Evolutionary conservation across 139 green algal species (phyloP), one percentile per base, ranked within the genome.

Genomic region (Auxenochlorella pyrenoidosa): DNA sequence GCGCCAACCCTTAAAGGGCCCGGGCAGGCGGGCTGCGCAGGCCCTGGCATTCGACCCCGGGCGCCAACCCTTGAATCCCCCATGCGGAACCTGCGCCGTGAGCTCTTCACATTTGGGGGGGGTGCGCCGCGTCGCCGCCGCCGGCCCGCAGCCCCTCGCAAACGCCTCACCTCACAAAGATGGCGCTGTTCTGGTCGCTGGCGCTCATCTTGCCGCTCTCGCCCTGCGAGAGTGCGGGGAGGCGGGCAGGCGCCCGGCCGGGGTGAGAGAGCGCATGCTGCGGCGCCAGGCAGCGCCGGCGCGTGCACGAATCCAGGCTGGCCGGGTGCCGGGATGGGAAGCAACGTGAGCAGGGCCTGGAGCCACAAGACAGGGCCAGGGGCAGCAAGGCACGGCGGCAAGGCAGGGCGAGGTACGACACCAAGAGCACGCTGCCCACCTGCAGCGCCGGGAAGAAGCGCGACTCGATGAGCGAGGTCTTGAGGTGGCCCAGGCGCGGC

Each of bases 191-290:
- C 43, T 92, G 85, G 87, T 99, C 96, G 71, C 88, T 96, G 15
- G 98, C 97, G 72, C 90, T 96, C 98, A 99, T 99, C 92, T 99
- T 99, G 75, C 97, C 97, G 85, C 85, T 97, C 88, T 98, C 97
- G n/a, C 98, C 98, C 94, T 99, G 96, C 68, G n/a, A 15, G 66
- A 30, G 16, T 30, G 6, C 70, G 22, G 34, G 68, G 15, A 32
- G 24, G 32, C 32, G 4, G 68, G 68, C 41, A 15, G 15, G 26
- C 24, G 12, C 10, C 12, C 60, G 10, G 24, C 60, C 26, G 66
- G 4, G 18, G 24, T 68, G 24, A 68, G 60, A 68, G 60, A n/a
- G n/a, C n/a, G n/a, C n/a, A n/a, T n/a, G n/a, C n/a, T n/a, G n/a
- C n/a, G n/a, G n/a, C n/a, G n/a, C n/a, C n/a, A n/a, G n/a, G n/a